A percentile compares a stretch with the other conserved stretches of the same genome.
Evolutionary conservation across 169 alveolate genomes (phyloP).

Genomic region (Perkinsus marinus): DNA sequence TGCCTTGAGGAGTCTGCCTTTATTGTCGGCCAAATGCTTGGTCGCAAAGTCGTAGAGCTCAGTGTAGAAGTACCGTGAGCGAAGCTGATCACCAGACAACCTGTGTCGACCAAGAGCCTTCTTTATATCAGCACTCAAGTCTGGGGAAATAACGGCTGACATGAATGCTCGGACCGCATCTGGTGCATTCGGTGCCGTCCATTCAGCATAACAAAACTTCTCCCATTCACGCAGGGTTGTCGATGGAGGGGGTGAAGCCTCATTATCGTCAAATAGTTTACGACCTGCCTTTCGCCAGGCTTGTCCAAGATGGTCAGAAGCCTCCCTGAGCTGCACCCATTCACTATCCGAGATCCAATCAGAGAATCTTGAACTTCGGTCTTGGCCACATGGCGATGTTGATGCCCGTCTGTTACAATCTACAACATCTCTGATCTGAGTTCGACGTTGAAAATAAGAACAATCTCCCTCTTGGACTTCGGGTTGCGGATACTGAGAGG

Average conservation of each 20-base stretch:
- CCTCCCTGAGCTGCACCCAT: neutral
- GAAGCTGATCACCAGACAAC: neutral
- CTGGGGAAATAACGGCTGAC: neutral
- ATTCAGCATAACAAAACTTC: neutral
- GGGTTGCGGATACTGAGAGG: too few species aligned
- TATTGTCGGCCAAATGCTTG: neutral
- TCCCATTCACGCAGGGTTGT: neutral
- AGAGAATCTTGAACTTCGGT: too few species aligned
- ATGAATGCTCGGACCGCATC: neutral
- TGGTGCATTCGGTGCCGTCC: neutral
- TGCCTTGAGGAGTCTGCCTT: too few species aligned
- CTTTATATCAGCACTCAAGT: neutral
- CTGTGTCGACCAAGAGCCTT: neutral
- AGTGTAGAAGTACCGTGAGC: neutral
- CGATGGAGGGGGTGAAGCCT: neutral
- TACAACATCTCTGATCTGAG: too few species aligned
- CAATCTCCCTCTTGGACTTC: too few species aligned
- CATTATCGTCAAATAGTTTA: neutral
- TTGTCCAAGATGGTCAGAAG: neutral
- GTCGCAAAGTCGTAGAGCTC: neutral
- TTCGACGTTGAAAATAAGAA: too few species aligned
- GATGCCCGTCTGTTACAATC: too few species aligned
- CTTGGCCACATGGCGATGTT: too few species aligned
- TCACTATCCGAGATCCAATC: neutral
- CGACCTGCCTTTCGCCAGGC: neutral